Base-by-base conservation (phyloP, 2,329 filamentous ascomycete genomes). In the Xylaria arbuscula region DNA sequence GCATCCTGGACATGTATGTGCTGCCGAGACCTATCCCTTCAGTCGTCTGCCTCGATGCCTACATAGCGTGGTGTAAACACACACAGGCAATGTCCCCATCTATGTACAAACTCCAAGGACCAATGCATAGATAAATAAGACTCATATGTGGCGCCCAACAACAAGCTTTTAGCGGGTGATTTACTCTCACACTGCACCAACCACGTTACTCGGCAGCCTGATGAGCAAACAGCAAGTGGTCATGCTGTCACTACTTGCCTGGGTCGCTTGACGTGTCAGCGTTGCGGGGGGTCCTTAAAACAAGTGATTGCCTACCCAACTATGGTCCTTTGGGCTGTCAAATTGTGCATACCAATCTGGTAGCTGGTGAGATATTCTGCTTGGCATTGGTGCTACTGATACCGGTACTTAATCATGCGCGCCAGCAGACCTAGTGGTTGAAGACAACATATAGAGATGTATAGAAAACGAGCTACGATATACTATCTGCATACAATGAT, bases 211-310 rank as follows among this genome's bases (percentile, higher is more conserved):
- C 34, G 48, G 48, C 56, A 56, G 53, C 53, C 53, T 47, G 53
- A 60, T 22, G 53, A 38, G 48, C 38, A 55, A 67, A 60, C 59
- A 65, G 28, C 64, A 58, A 42, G 38, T 48, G 57, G 45, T 50
- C 53, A 53, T 68, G 68, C 50, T 68, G 68, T 68, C 66, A 63
- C 62, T 60, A 22, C 58, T 57, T 60, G 17, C 62, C 58, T 61
- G 24, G 55, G 40, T 63, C 42, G 42, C 38, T 68, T 62, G 68
- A 70, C 66, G 66, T 70, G 68, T 66, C 66, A 53, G 55, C 24
- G 36, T 59, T 58, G 42, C 54, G 38, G 66, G 66, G 66, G 57
- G 32, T n/a, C 32, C 55, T 19, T 28, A 40, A 58, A 47, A 38
- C 24, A 60, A 45, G 22, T 38, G 53, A 22, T 50, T 45, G n/a